Evolutionary conservation across 331 rosid species (phyloP), one percentile per base, ranked within the genome.

Genomic region (Stylosanthes scabra): DNA sequence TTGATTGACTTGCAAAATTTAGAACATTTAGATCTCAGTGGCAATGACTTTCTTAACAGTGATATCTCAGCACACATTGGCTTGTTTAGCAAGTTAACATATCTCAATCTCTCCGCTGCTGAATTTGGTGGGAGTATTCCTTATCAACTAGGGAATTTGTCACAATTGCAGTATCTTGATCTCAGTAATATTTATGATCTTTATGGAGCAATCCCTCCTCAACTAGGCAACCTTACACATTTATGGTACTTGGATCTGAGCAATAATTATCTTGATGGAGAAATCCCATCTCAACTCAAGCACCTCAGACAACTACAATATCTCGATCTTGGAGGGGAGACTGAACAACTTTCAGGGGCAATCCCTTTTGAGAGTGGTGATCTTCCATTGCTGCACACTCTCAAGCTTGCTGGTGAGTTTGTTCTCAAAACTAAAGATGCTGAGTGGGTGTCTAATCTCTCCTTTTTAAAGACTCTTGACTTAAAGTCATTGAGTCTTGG

Each of bases 21-120:
- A 8, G 37, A 72, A 47, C 1, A 72, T 15, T 4, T 60, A 10
- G 76, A 72, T 14, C 77, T 72, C 27, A 60, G 77, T n/a, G 2
- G 0, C 5, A 60, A 72, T 60, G 0, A 3, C 3, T 72, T 72
- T 11, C 0, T 0, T 3, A 0, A 2, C 1, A 9, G 12, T 44
- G 5, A 71, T 7, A 58, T 57, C 9, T 45, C 11, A 37, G 8
- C 37, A 40, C 5, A 37, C 10, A 55, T 55, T 3, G 74, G 55
- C 42, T 55, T 63, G 0, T 42, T 69, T 3, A 5, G 5, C 27
- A 11, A 69, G 2, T 39, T 69, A 69, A 55, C 27, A 41, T 39
- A 69, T 56, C 74, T 69, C 14, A 40, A 55, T 42, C 54, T 69
- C 5, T 55, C 74, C 8, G 2, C 0, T 41, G 7, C 55, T 3